A percentile compares a stretch with the other conserved stretches of the same genome.
phyloP scores from a whole-genome alignment of 768 basidiomycete genomes.

The Mrakia frigida region DNA sequence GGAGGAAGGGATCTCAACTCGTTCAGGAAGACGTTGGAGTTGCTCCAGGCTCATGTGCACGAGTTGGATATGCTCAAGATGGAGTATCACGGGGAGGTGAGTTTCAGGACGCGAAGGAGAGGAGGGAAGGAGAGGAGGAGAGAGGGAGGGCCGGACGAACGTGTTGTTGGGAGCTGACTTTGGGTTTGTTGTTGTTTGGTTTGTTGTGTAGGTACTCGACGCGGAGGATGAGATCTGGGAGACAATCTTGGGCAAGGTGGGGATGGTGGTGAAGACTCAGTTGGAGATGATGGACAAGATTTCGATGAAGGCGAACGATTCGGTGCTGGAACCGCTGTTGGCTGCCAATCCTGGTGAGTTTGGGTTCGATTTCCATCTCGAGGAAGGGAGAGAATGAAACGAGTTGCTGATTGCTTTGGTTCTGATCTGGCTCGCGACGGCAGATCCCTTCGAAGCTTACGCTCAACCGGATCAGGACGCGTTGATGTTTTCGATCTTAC shows the following conservation, averaged over 20 bases:
- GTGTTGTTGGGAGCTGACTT: not conserved
- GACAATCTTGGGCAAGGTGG: conserved; percentile 78
- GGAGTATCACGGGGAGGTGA: conserved; percentile 66
- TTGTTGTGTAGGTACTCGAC: conserved; percentile 55
- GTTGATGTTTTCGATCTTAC: conserved; percentile 86
- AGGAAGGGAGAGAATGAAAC: too few species aligned
- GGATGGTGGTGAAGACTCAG: conserved; percentile 77
- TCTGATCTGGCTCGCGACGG: not conserved
- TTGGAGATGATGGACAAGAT: conserved; percentile 59
- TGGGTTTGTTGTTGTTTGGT: not conserved
- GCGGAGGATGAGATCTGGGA: conserved; percentile 98
- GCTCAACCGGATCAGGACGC: conserved; percentile 81
- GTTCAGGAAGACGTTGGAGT: conserved; percentile 2
- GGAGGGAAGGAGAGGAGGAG: not conserved
- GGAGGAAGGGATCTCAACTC: conserved; percentile 63
- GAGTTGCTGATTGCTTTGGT: not conserved
- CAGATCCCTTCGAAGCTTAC: conserved; percentile 85
- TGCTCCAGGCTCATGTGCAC: conserved; percentile 50
- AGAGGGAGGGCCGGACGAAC: too few species aligned
- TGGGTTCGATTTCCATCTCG: not conserved
- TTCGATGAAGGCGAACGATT: conserved; percentile 55
- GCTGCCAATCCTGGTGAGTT: conserved; percentile 60
- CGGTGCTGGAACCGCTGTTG: conserved; percentile 82
- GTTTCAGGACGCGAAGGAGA: not conserved
- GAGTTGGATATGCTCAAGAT: conserved; percentile 81